Evolutionary conservation across 352 stramenopile species (phyloP).

Genomic region (Phytophthora fragariaefolia): DNA sequence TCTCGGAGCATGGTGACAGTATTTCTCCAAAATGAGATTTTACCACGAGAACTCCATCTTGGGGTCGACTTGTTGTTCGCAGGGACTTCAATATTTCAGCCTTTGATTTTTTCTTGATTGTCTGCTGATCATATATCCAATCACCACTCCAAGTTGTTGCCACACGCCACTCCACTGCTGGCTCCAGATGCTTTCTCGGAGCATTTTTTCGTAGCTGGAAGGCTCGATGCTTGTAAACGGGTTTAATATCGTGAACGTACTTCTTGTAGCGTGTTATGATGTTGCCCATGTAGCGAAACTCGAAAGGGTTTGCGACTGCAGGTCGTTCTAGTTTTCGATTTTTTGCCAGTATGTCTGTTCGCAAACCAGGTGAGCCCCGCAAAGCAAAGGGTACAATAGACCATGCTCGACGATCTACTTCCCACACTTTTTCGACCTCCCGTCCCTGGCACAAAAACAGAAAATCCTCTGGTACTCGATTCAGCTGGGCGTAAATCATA

Average conservation of each 20-base stretch:
- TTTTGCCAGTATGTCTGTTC: conserved; percentile 34
- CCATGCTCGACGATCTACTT: conserved; percentile 62
- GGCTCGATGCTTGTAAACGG: conserved; percentile 54
- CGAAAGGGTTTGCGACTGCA: conserved; percentile 42
- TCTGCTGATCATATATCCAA: conserved; percentile 60
- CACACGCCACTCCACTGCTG: conserved; percentile 50
- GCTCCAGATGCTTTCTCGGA: conserved; percentile 35
- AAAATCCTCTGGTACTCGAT: conserved; percentile 51
- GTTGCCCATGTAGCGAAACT: conserved; percentile 74
- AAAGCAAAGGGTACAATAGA: conserved; percentile 67
- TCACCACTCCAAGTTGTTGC: conserved; percentile 68
- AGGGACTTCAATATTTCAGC: conserved; percentile 45
- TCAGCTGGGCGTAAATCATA: conserved; percentile 51
- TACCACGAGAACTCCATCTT: conserved; percentile 39
- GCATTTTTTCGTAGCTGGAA: conserved; percentile 40
- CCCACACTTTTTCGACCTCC: conserved; percentile 59
- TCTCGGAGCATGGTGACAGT: conserved; percentile 38
- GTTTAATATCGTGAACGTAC: conserved; percentile 53
- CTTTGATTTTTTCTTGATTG: conserved; percentile 45
- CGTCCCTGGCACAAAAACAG: conserved; percentile 59
- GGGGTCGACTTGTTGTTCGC: conserved; percentile 36
- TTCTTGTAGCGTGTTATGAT: conserved; percentile 70
- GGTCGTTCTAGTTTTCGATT: conserved; percentile 55
- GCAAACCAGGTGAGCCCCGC: conserved; percentile 57
- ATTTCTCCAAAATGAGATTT: conserved; percentile 62